Conservation (phyloP, 495 filamentous ascomycete genomes). For the Xylaria palmicola region DNA sequence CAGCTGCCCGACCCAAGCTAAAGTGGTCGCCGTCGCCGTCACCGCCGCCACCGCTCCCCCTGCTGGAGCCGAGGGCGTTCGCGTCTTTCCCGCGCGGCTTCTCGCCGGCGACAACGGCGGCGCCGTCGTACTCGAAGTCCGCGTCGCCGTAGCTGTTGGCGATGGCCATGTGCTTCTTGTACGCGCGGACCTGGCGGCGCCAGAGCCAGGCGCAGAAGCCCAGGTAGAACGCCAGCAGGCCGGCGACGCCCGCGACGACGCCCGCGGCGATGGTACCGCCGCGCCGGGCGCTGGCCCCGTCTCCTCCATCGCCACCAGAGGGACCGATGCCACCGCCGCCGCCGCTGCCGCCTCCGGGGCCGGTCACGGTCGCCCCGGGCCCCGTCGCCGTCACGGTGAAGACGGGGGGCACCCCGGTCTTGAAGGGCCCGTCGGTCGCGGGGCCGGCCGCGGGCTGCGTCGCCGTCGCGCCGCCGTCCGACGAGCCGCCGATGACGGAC, state of each 20-base stretch:
- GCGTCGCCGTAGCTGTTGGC: conserved; percentile 38
- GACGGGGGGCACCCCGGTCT: conserved; percentile 61
- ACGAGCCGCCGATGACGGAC: conserved; percentile 61
- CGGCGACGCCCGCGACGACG: conserved; percentile 59
- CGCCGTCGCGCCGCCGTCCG: conserved; percentile 62
- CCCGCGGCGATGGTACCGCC: conserved; percentile 63
- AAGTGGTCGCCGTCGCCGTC: conserved; percentile 23
- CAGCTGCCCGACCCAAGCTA: conserved; percentile 30
- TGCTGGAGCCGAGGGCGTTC: conserved; percentile 22
- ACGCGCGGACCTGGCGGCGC: conserved; percentile 59
- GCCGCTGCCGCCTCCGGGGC: conserved; percentile 15
- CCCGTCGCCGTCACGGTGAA: conserved; percentile 64
- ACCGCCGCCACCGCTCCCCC: conserved; percentile 9
- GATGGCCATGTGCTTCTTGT: conserved; percentile 62
- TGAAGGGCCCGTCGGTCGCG: conserved; percentile 65
- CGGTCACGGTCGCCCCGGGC: conserved; percentile 54
- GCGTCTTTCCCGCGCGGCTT: conserved; percentile 22
- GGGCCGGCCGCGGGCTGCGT: conserved; percentile 60
- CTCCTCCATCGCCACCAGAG: conserved; percentile 10
- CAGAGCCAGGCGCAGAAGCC: conserved; percentile 73
- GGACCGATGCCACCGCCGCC: not conserved
- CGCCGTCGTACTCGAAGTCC: conserved; percentile 17
- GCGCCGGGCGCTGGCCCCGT: conserved; percentile 37
- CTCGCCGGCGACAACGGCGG: conserved; percentile 19
- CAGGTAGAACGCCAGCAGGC: conserved; percentile 59